Percentiles rank a stretch among this genome's conserved stretches.
These are phyloP conservation scores for Amniculicola lignicola DNA, from an alignment of 495 filamentous ascomycete genomes.

Conservation along the genomic window DNA sequence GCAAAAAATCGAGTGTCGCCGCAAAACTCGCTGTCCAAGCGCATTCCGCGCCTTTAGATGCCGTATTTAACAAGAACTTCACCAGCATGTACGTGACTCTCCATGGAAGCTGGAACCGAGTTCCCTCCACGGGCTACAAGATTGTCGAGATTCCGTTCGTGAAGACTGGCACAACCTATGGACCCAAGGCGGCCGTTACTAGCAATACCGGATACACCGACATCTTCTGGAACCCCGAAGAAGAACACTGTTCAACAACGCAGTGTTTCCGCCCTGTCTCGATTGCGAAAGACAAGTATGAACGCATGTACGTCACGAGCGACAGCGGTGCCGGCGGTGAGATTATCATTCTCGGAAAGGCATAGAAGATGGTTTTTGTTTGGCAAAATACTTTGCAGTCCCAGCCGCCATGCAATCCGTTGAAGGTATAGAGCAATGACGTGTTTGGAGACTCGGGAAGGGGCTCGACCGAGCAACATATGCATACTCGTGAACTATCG, in stretches of 20 bases:
- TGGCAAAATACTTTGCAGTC: too few species aligned
- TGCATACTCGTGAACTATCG: too few species aligned
- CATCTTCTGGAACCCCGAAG: constrained; percentile 14
- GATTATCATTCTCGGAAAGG: constrained; percentile 23
- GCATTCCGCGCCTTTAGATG: constrained; percentile 32
- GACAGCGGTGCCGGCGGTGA: constrained; percentile 26
- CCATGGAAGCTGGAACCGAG: constrained; percentile 31
- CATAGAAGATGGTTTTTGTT: background rate
- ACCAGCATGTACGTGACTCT: constrained; percentile 29
- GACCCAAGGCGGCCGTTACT: background rate
- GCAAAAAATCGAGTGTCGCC: background rate
- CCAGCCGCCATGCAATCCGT: too few species aligned
- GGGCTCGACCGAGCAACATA: too few species aligned
- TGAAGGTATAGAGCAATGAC: too few species aligned
- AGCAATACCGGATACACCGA: constrained; percentile 21
- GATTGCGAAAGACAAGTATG: constrained; percentile 23
- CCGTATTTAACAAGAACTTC: constrained; percentile 23
- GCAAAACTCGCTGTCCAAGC: constrained; percentile 11
- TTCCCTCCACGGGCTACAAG: constrained; percentile 26
- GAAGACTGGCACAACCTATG: constrained; percentile 4
- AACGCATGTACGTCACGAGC: constrained; percentile 29
- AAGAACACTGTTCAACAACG: constrained; percentile 19
- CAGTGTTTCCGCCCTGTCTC: constrained; percentile 29
- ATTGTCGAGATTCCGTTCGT: constrained; percentile 22
- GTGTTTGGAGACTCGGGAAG: too few species aligned